Conservation (phyloP, 2,329 filamentous ascomycete species). For the Penicillium sp. region DNA sequence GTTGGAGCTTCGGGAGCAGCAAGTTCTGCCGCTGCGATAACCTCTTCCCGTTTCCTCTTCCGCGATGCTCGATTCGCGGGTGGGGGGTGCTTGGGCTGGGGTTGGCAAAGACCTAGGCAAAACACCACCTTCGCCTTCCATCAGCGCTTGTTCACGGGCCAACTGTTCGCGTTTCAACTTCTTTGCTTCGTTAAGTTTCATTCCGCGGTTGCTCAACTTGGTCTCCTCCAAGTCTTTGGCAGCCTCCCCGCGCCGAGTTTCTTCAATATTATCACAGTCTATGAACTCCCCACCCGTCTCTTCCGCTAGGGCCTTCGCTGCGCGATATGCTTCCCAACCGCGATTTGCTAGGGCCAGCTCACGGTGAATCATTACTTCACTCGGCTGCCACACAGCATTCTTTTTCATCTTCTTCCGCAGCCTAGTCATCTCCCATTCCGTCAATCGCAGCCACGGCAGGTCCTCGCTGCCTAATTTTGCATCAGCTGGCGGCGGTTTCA, state of each 20-base stretch:
- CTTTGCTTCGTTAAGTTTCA: conserved; percentile 61
- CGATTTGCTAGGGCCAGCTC: conserved; percentile 61
- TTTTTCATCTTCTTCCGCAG: conserved; percentile 69
- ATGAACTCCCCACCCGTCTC: conserved; percentile 54
- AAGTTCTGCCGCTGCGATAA: conserved; percentile 26
- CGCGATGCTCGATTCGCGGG: conserved; percentile 27
- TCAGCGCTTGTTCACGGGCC: conserved; percentile 36
- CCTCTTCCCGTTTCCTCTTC: conserved; percentile 58
- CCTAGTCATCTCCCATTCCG: conserved; percentile 66
- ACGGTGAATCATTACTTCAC: conserved; percentile 64
- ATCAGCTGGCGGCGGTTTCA: conserved; percentile 59
- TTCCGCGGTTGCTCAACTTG: conserved; percentile 57
- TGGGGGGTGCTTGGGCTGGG: conserved; percentile 21
- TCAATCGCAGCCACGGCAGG: conserved; percentile 63
- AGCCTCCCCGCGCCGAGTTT: conserved; percentile 43
- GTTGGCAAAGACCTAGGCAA: conserved; percentile 2
- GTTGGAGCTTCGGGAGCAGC: not conserved
- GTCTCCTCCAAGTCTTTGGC: conserved; percentile 46
- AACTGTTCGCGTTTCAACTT: conserved; percentile 58
- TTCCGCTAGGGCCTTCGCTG: conserved; percentile 52
- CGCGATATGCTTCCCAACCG: conserved; percentile 50
- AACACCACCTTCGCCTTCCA: conserved; percentile 9
- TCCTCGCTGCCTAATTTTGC: conserved; percentile 60
- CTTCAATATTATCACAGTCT: conserved; percentile 52
- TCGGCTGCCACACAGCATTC: conserved; percentile 67